These are phyloP conservation scores for Bolboschoenoplectus hybrid DNA, from an alignment of 202 grass and related monocot genomes.

Conservation along the genomic window DNA sequence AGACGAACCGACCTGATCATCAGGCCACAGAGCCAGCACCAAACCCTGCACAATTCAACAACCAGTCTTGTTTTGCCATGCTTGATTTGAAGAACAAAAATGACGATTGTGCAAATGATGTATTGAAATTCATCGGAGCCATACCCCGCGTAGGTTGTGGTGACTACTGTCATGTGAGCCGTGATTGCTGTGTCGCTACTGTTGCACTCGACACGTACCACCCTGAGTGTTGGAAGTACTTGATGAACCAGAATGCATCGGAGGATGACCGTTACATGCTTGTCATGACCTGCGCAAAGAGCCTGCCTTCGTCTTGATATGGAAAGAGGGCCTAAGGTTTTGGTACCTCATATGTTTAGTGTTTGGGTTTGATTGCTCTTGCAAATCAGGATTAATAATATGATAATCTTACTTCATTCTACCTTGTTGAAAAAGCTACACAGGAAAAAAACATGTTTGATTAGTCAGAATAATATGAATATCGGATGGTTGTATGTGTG, in stretches of 20 bases:
- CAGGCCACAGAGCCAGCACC: neutral
- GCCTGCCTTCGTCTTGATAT: neutral
- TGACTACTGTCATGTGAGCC: slow-evolving; percentile 1
- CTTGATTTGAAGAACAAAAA: slow-evolving; percentile 5
- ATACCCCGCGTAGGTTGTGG: neutral
- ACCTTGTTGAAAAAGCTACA: neutral
- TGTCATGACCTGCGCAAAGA: slow-evolving; percentile 28
- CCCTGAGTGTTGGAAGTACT: slow-evolving; percentile 22
- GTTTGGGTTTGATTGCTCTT: neutral
- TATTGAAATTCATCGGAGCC: slow-evolving; percentile 8
- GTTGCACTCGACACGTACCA: slow-evolving; percentile 26
- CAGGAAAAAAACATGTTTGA: neutral
- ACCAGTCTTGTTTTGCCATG: slow-evolving; percentile 17
- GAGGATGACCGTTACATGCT: slow-evolving; percentile 25
- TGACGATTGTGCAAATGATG: slow-evolving; percentile 4
- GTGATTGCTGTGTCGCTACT: neutral
- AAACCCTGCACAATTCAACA: neutral
- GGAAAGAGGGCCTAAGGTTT: neutral
- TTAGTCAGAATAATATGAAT: neutral
- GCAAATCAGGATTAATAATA: neutral
- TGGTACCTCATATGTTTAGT: neutral
- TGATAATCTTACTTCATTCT: slow-evolving; percentile 1
- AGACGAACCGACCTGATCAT: neutral
- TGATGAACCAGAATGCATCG: slow-evolving; percentile 18
- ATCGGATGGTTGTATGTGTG: neutral